Evolutionary conservation across 2,329 filamentous ascomycete genomes (phyloP).

Genomic region (Aspergillus brunneoviolaceus): DNA sequence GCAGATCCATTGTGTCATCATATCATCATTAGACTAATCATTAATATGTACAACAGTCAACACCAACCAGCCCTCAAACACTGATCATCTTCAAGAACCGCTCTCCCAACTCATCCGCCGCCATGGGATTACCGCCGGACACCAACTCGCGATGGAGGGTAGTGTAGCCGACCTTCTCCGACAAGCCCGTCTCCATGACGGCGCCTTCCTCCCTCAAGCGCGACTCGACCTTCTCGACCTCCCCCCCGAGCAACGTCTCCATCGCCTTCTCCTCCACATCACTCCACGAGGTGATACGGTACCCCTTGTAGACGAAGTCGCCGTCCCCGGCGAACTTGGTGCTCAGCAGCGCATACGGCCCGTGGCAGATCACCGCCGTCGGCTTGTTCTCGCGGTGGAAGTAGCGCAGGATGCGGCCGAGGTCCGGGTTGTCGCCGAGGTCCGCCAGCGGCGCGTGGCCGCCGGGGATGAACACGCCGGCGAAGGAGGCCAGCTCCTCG

Average conservation of each 20-base stretch:
- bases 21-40: background rate
- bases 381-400: conserved; percentile 46
- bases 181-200: conserved; percentile 45
- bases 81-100: conserved; percentile 36
- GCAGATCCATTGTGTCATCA: conserved; percentile 10
- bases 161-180: conserved; percentile 43
- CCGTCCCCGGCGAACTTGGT: conserved; percentile 39
- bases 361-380: conserved; percentile 49
- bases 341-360: conserved; percentile 47
- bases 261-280: conserved; percentile 49
- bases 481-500: conserved; percentile 40
- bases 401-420: conserved; percentile 44
- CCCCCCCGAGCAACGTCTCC: conserved; percentile 46
- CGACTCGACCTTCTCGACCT: conserved; percentile 46
- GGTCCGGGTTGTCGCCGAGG: conserved; percentile 42
- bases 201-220: conserved; percentile 42
- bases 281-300: conserved; percentile 48
- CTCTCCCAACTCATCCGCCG: conserved; percentile 33
- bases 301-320: conserved; percentile 47
- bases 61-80: conserved; percentile 9
- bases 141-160: conserved; percentile 46
- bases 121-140: conserved; percentile 35
- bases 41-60: background rate
- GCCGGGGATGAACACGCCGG: conserved; percentile 47
- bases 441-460: conserved; percentile 48